Evolutionary conservation across 2,329 filamentous ascomycete species (phyloP).

Genomic region (Rhynchosporium graminicola): DNA sequence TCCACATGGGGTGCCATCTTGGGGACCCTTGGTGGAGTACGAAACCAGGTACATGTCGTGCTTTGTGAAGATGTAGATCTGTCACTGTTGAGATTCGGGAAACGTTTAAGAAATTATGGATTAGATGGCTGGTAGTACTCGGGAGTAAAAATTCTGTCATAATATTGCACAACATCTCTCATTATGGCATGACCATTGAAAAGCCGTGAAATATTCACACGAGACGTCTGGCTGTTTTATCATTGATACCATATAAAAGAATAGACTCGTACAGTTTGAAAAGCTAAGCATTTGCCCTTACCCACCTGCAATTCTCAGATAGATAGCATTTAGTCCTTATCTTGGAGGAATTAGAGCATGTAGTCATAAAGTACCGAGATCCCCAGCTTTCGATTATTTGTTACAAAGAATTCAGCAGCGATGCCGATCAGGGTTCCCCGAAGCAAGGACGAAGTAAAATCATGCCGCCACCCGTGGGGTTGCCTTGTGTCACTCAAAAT

Average conservation of each 20-base stretch:
- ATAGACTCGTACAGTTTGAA: too few relatives aligned
- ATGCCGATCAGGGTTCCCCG: not conserved
- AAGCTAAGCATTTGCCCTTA: too few relatives aligned
- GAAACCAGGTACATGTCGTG: not conserved
- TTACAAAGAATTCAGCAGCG: not conserved
- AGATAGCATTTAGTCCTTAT: too few relatives aligned
- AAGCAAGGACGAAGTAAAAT: not conserved
- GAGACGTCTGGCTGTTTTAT: too few relatives aligned
- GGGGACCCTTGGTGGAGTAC: not conserved
- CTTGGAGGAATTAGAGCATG: too few relatives aligned
- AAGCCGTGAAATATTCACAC: too few relatives aligned
- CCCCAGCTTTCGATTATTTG: too few relatives aligned
- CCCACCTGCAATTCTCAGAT: too few relatives aligned
- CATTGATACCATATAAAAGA: too few relatives aligned
- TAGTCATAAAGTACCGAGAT: too few relatives aligned
- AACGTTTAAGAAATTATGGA: not conserved
- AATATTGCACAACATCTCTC: too few relatives aligned
- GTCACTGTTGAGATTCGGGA: too few relatives aligned
- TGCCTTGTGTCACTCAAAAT: not conserved
- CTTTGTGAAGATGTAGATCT: not conserved
- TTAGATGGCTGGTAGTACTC: not conserved
- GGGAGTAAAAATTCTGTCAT: not conserved
- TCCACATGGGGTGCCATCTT: not conserved
- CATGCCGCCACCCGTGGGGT: not conserved
- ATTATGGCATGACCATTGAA: not conserved